phyloP scores from a whole-genome alignment of 495 filamentous ascomycete genomes.

The Corynascus novoguineensis region DNA sequence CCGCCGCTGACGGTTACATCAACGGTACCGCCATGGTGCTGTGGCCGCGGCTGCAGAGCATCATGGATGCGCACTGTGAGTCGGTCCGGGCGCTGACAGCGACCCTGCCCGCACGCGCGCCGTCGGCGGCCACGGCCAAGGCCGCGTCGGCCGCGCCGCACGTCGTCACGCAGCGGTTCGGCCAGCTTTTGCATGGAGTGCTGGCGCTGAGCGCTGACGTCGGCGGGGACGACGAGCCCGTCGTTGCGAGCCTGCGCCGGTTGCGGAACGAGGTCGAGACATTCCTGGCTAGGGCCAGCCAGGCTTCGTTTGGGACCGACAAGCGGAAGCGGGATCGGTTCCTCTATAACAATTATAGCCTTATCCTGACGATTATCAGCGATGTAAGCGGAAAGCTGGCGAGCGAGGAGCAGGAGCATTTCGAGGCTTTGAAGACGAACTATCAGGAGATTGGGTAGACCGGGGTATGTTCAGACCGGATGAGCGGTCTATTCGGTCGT shows the following conservation, averaged over 20 bases:
- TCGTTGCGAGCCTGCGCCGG: slow-evolving; percentile 69
- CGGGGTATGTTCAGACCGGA: not conserved
- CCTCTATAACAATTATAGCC: slow-evolving; percentile 87
- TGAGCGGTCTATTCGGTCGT: not conserved
- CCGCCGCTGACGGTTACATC: slow-evolving; percentile 82
- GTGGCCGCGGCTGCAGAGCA: slow-evolving; percentile 89
- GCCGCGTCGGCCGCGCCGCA: slow-evolving; percentile 80
- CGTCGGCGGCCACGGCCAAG: slow-evolving; percentile 53
- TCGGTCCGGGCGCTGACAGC: slow-evolving; percentile 60
- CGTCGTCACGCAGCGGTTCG: slow-evolving; percentile 85
- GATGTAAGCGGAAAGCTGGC: slow-evolving; percentile 78
- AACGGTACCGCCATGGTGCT: slow-evolving; percentile 93
- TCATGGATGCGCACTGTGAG: slow-evolving; percentile 90
- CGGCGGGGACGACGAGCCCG: slow-evolving; percentile 89
- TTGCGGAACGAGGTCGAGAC: slow-evolving; percentile 72
- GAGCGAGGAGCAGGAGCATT: slow-evolving; percentile 63
- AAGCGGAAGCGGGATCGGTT: slow-evolving; percentile 78
- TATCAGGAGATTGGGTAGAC: slow-evolving; percentile 37
- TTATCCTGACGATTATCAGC: slow-evolving; percentile 86
- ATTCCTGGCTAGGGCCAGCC: slow-evolving; percentile 60
- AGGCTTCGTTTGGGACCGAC: slow-evolving; percentile 60
- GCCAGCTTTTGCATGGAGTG: slow-evolving; percentile 80
- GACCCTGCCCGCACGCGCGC: slow-evolving; percentile 41
- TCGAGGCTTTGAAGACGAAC: slow-evolving; percentile 52
- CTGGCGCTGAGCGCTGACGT: slow-evolving; percentile 75